Evolutionary conservation across 2,329 filamentous ascomycete species (phyloP).

Genomic region (Sphaerulina musiva): DNA sequence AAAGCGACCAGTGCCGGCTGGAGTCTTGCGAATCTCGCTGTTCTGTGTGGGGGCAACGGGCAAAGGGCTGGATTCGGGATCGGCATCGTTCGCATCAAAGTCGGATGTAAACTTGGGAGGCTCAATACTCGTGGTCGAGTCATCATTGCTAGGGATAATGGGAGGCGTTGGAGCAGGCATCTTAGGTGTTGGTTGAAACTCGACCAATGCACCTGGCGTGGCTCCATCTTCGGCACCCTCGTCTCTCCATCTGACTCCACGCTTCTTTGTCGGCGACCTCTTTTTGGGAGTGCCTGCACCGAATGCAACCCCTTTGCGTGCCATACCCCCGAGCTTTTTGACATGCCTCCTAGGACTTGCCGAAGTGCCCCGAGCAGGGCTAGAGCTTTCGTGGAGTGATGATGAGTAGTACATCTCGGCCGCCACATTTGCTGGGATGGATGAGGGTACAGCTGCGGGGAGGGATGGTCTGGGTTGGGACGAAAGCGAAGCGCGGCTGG

Average conservation of each 20-base stretch:
- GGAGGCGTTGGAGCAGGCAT: conserved; percentile 52
- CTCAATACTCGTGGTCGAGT: conserved; percentile 10
- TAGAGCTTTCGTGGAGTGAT: conserved; percentile 18
- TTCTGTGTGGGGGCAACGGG: conserved; percentile 53
- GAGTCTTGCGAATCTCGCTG: conserved; percentile 48
- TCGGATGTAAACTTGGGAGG: conserved; percentile 41
- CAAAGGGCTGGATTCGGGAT: conserved; percentile 50
- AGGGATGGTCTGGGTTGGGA: conserved; percentile 3
- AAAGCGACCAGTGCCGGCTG: conserved; percentile 55
- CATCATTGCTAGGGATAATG: not conserved
- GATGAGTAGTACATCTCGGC: conserved; percentile 15
- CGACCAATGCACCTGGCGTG: conserved; percentile 68
- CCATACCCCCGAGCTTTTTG: conserved; percentile 56
- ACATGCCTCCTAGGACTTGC: conserved; percentile 69
- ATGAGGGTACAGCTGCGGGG: conserved; percentile 7
- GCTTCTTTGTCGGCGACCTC: conserved; percentile 60
- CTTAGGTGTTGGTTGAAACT: conserved; percentile 86
- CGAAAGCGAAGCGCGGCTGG: conserved; percentile 3
- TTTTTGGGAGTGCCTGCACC: conserved; percentile 69
- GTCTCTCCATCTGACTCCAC: conserved; percentile 85
- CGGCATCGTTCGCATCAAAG: conserved; percentile 37
- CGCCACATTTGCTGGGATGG: conserved; percentile 25
- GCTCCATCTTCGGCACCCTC: conserved; percentile 78
- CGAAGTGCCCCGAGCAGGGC: conserved; percentile 46
- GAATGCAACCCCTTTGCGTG: conserved; percentile 60